Base-by-base conservation (phyloP, 2,329 filamentous ascomycete species). In the Penicillium concentricum region DNA sequence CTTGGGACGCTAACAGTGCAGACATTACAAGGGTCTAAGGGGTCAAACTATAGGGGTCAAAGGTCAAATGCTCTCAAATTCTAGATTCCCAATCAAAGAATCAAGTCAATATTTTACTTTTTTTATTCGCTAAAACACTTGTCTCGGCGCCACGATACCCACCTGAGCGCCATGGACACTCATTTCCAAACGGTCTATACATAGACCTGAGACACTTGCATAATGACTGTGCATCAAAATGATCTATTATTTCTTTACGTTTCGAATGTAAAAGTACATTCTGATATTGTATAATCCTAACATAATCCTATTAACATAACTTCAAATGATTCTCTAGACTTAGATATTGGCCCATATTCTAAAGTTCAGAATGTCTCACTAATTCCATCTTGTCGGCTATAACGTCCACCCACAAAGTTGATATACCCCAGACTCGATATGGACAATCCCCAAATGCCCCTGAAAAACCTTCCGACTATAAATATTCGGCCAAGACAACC, bases 201-300 rank as follows among this genome's bases (percentile, higher is more conserved):
- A 38, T 53, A 53, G 41, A 46, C 30, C 35, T 52, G 41, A 52
- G 50, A 52, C 39, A 51, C 26, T 26, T 13, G 30, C 9, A 32
- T 8, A 10, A 15, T 26, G 10, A 13, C 16, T 13, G 8, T 30
- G 16, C 16, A 30, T 20, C 26, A 30, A 30, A 45, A 2, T 28
- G 41, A 28, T 15, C 10, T 32, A 32, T 32, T 45, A 5, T 16
- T 22, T 22, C 13, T 20, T n/a, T 2, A n/a, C 35, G 45, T 26
- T 38, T 38, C 7, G 1, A 34, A 49, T 15, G n/a, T 28, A 12
- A 13, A 20, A 20, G 1, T 30, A 30, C 28, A 30, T 30, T 26
- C 24, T 26, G 24, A 26, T 26, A 26, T 26, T 6, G 24, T 26
- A 26, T 6, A n/a, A n/a, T 26, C 24, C 24, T 4, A 4, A 13